Percentiles rank a stretch among this genome's conserved stretches.
These are phyloP conservation scores for Heterobasidion irregulare DNA, from an alignment of 1,284 basidiomycete genomes.

Conservation along the genomic window DNA sequence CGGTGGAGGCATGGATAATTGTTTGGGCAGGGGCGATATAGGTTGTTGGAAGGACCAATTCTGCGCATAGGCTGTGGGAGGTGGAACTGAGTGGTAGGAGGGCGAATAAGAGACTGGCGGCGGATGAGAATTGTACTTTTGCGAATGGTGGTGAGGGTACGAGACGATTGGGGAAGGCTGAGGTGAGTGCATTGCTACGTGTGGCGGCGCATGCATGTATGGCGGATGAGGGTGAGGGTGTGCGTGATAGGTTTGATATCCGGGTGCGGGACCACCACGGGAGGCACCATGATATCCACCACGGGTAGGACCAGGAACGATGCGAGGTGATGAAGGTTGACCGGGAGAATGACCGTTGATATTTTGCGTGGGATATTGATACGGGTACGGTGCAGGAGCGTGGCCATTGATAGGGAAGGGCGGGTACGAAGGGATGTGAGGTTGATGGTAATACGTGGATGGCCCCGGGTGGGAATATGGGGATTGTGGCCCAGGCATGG, in stretches of 20 bases:
- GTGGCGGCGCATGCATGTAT: constrained; percentile 6
- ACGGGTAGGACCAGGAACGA: constrained; percentile 2
- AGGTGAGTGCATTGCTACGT: neutral
- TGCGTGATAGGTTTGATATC: constrained; percentile 9
- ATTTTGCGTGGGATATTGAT: constrained; percentile 8
- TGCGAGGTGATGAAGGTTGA: constrained; percentile 9
- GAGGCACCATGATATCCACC: constrained; percentile 9
- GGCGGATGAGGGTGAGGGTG: constrained; percentile 7
- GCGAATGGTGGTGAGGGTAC: constrained; percentile 8
- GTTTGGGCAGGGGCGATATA: constrained; percentile 28
- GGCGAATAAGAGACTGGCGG: constrained; percentile 14
- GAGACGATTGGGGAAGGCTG: constrained; percentile 8
- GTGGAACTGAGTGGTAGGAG: constrained; percentile 18
- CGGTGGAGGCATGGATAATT: constrained; percentile 26
- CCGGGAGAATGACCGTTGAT: constrained; percentile 11
- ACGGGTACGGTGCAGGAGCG: constrained; percentile 9
- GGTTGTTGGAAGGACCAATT: constrained; percentile 11
- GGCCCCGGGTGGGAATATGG: constrained; percentile 24
- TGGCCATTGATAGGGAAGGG: constrained; percentile 13
- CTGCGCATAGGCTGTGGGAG: constrained; percentile 12
- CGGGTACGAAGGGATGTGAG: constrained; percentile 21
- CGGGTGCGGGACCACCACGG: constrained; percentile 7
- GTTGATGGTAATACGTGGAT: constrained; percentile 22
- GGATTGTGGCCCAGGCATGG: constrained; percentile 25
- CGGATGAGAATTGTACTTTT: constrained; percentile 21